Evolutionary conservation across 2,329 filamentous ascomycete genomes (phyloP), one percentile per base, ranked within the genome.

Genomic region (Fusarium neocosmosporiellum): DNA sequence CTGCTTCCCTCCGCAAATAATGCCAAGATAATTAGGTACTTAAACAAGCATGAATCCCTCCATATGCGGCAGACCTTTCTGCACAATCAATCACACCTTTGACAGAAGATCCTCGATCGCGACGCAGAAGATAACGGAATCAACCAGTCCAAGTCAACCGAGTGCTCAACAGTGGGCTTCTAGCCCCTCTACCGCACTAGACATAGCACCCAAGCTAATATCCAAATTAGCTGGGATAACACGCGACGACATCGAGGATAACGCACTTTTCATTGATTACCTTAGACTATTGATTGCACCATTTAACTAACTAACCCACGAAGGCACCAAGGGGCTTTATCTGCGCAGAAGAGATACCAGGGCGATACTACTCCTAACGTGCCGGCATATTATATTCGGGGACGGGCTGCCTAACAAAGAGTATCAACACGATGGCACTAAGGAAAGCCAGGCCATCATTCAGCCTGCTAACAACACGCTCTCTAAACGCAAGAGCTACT

Each of bases 291-390:
- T 27, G 70, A 29, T 67, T 59, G 7, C 71, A 65, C 7, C 64
- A 41, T 6, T 74, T 66, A n/a, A 54, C 34, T 3, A 66, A 72
- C 4, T 67, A 59, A 14, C 62, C 59, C 67, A 77, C 75, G 29
- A 79, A 60, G 20, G 29, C n/a, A 54, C 58, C 27, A 60, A 48
- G 13, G 37, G 58, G 7, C 29, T 60, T n/a, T 48, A 60, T 27
- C 20, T 48, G 18, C 58, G 29, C 22, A 27, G 18, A n/a, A 16
- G 24, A 18, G 39, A 48, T 24, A 34, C 39, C n/a, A 14, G 41
- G n/a, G 5, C 14, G 6, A 18, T 75, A 74, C n/a, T 70, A 69
- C 58, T 79, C 70, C 0, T 73, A 59, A 29, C 61, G 54, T 57
- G 60, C 41, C 27, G 59, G 43, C 29, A 39, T 63, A 16, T 75